Base-by-base conservation (phyloP, 2,329 filamentous ascomycete species). In the Talaromyces islandicus region DNA sequence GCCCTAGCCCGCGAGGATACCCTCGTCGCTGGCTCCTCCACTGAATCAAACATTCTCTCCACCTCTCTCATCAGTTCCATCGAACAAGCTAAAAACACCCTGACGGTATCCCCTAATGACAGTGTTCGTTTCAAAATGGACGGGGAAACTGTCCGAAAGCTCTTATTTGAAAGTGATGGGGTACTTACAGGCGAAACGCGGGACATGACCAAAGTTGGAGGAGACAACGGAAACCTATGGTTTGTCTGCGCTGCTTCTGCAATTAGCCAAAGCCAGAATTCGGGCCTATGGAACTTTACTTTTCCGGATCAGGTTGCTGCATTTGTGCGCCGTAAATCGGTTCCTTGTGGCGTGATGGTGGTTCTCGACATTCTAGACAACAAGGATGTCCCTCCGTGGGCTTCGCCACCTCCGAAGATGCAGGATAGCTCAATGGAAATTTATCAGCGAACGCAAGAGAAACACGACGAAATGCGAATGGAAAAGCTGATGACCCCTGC, bases 271-370 rank as follows among this genome's bases (percentile, higher is more conserved):
- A 61, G 56, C 3, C 57, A 63, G 30, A 62, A 60, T 29, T 63
- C 60, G 17, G 65, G 64, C 4, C 55, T 68, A 1, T 70, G 67
- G 66, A 65, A 63, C n/a, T 68, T 67, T 48, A 63, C 66, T 2
- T 58, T 66, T 41, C 69, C 69, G 6, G 25, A 61, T 5, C 61
- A 67, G 11, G 63, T 70, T 46, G 41, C 62, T 57, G 55, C 62
- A 9, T 68, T 67, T 53, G 60, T 63, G 14, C 63, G 63, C n/a
- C 66, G 65, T 48, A 67, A 70, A 56, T 64, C 65, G 3, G 62
- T 70, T 9, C 69, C 69, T 17, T 70, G 68, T 59, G 69, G 69
- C 32, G 58, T 70, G 21, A 66, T 71, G 65, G 69, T 69, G 6
- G 54, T 68, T 10, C 64, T 71, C 4, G 67, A 63, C 12, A 60